Conservation (phyloP, 2,329 filamentous ascomycete genomes). For the Trichoderma atrobrunneum region DNA sequence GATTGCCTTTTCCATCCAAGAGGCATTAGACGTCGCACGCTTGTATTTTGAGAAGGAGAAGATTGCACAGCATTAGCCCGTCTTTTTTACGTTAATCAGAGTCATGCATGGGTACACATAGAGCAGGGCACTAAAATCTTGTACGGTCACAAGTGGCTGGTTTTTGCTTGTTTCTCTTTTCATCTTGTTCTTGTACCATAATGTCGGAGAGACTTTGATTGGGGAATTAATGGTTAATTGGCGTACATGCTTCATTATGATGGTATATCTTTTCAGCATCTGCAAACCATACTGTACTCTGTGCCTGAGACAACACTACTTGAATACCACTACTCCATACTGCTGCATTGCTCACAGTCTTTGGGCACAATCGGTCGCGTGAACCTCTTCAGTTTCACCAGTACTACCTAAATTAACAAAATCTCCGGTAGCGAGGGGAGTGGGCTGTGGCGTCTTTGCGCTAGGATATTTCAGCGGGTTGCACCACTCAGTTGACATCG, state of each 20-base stretch:
- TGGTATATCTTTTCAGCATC: neutral
- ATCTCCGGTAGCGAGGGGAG: neutral
- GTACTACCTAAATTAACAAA: neutral
- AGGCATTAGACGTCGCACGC: conserved; percentile 6
- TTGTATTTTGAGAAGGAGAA: conserved; percentile 10
- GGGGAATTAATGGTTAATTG: neutral
- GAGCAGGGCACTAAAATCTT: neutral
- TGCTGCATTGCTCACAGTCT: neutral
- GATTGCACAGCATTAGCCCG: neutral
- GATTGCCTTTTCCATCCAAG: neutral
- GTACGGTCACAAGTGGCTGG: neutral
- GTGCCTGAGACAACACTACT: neutral
- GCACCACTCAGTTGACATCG: neutral
- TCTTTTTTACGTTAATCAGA: neutral
- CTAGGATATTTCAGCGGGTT: neutral
- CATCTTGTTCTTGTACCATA: neutral
- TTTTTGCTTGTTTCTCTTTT: neutral
- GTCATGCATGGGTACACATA: neutral
- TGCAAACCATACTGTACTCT: neutral
- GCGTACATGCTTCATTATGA: neutral
- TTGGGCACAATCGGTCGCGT: neutral
- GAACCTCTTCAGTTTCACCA: neutral
- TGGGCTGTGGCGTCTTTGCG: neutral
- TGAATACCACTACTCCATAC: neutral
- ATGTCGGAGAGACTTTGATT: neutral